Evolutionary conservation across 2,329 filamentous ascomycete species (phyloP).

Genomic region (Eurotiales sp.): DNA sequence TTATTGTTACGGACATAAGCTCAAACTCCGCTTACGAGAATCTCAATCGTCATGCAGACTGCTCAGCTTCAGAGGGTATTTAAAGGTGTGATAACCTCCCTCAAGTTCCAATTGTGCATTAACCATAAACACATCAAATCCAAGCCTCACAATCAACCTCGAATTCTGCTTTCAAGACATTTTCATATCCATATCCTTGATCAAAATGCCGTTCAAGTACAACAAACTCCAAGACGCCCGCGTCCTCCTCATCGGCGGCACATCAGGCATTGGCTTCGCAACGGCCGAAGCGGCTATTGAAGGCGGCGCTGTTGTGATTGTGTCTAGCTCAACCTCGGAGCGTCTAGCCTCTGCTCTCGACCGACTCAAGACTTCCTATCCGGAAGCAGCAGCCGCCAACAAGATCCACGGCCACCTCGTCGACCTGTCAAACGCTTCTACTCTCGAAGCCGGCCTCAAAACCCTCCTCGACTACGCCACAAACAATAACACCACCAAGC

Average conservation of each 20-base stretch:
- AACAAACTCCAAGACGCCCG: conserved; percentile 45
- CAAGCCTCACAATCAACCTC: too few relatives aligned
- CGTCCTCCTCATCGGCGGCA: conserved; percentile 52
- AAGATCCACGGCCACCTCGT: conserved; percentile 44
- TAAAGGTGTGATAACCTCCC: too few relatives aligned
- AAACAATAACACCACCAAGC: conserved; percentile 7
- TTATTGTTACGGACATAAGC: too few relatives aligned
- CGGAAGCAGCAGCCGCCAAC: conserved; percentile 30
- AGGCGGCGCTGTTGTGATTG: conserved; percentile 45
- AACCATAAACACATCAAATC: too few relatives aligned
- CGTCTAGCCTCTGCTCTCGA: conserved; percentile 39
- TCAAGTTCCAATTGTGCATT: too few relatives aligned
- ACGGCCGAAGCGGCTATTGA: conserved; percentile 51
- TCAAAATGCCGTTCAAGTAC: not conserved
- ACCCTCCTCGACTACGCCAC: conserved; percentile 4
- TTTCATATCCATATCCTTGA: not conserved
- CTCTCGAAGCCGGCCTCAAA: conserved; percentile 5
- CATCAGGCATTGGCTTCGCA: conserved; percentile 50
- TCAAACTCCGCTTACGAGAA: too few relatives aligned
- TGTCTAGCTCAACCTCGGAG: conserved; percentile 44
- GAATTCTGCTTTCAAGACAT: too few relatives aligned
- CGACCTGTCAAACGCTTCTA: conserved; percentile 44
- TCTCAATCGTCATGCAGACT: too few relatives aligned
- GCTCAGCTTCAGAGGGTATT: too few relatives aligned
- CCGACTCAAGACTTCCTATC: conserved; percentile 42